Percentiles rank a stretch among this genome's conserved stretches.
phyloP scores from a whole-genome alignment of 768 basidiomycete species.

The Clitopilus passeckerianus region DNA sequence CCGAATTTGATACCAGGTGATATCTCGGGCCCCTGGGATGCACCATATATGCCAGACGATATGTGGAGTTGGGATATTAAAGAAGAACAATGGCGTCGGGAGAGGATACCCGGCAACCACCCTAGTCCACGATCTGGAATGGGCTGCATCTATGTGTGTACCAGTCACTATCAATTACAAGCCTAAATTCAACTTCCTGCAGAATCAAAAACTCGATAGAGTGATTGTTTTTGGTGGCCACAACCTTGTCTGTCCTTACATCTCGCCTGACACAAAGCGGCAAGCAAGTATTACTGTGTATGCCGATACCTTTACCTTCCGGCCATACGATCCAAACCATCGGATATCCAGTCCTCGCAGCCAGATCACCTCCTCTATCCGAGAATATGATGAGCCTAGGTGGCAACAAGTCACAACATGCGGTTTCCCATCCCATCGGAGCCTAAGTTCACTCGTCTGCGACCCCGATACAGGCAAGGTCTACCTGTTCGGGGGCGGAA shows the following conservation, averaged over 20 bases:
- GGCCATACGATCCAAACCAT: slow-evolving; percentile 4
- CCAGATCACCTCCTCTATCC: neutral
- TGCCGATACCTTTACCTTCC: slow-evolving; percentile 32
- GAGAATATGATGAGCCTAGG: neutral
- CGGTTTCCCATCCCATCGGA: slow-evolving; percentile 36
- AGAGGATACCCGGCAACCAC: slow-evolving; percentile 26
- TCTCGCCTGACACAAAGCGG: slow-evolving; percentile 5
- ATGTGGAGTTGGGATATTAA: slow-evolving; percentile 33
- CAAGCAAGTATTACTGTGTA: slow-evolving; percentile 21
- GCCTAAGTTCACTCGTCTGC: slow-evolving; percentile 21
- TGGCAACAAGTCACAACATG: slow-evolving; percentile 33
- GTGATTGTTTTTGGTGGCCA: slow-evolving; percentile 34
- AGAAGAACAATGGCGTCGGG: slow-evolving; percentile 23
- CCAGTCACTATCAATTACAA: neutral
- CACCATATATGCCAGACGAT: slow-evolving; percentile 22
- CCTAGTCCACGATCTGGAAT: slow-evolving; percentile 29
- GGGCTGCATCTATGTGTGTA: slow-evolving; percentile 25
- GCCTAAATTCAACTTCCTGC: neutral
- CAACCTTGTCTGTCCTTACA: slow-evolving; percentile 19
- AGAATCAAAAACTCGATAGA: slow-evolving; percentile 27
- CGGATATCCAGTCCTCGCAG: neutral
- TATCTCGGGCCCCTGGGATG: slow-evolving; percentile 13
- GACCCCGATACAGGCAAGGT: slow-evolving; percentile 28
- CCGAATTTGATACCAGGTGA: slow-evolving; percentile 17
- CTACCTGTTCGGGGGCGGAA: slow-evolving; percentile 34